These are phyloP conservation scores for Exidia glandulosa DNA, from an alignment of 768 basidiomycete genomes.

Conservation along the genomic window DNA sequence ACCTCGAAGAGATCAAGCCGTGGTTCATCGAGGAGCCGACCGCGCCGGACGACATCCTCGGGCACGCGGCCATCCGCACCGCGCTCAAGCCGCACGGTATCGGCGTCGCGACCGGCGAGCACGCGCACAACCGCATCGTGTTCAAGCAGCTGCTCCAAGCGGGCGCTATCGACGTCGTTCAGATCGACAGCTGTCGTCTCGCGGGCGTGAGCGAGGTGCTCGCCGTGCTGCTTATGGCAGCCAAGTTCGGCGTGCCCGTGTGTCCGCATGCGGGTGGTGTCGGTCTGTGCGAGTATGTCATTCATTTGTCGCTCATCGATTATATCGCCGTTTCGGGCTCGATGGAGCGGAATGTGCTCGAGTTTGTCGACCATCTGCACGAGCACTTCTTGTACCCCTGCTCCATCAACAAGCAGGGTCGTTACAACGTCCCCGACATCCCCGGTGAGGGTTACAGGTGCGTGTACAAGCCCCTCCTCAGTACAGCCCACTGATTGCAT, in stretches of 20 bases:
- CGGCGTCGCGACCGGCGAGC: conserved; percentile 89
- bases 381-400: conserved; percentile 87
- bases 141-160: conserved; percentile 91
- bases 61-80: conserved; percentile 21
- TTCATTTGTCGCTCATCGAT: conserved; percentile 81
- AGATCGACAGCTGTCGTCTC: conserved; percentile 89
- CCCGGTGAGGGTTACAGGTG: conserved; percentile 72
- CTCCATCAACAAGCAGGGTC: conserved; percentile 72
- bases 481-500: not conserved
- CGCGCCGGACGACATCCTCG: conserved; percentile 79
- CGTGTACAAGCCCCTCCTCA: conserved; percentile 6
- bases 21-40: conserved; percentile 98
- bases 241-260: conserved; percentile 81
- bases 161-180: conserved; percentile 88
- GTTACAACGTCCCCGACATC: conserved; percentile 78
- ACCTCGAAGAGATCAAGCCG: conserved; percentile 69
- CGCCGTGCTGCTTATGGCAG: conserved; percentile 79
- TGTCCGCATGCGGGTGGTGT: conserved; percentile 95
- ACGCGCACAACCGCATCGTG: conserved; percentile 89
- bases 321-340: conserved; percentile 85
- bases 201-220: conserved; percentile 93
- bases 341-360: conserved; percentile 91
- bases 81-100: conserved; percentile 53
- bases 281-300: conserved; percentile 86
- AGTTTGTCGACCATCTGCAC: conserved; percentile 84